Conservation (phyloP, 2,329 filamentous ascomycete species). For the Basipetospora chlamydospora region DNA sequence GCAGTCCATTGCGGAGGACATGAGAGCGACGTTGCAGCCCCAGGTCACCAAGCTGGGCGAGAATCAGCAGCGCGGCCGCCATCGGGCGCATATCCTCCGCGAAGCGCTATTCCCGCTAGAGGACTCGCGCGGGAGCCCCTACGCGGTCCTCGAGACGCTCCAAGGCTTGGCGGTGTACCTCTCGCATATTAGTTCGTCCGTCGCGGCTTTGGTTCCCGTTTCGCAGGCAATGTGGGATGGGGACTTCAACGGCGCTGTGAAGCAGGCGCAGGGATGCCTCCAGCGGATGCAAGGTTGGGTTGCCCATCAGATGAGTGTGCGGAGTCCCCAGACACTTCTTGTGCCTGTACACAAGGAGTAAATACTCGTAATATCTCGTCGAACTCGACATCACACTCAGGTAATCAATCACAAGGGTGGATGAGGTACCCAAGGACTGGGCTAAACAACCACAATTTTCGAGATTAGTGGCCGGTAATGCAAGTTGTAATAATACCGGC, state of each 20-base stretch:
- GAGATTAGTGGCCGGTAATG: too few relatives aligned
- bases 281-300: conserved; percentile 17
- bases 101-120: conserved; percentile 14
- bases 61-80: conserved; percentile 11
- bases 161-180: conserved; percentile 19
- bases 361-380: too few relatives aligned
- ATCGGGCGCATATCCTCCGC: conserved; percentile 11
- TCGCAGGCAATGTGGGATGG: conserved; percentile 20
- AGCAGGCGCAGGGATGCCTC: conserved; percentile 10
- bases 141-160: conserved; percentile 14
- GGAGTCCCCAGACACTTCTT: conserved; percentile 9
- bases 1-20: conserved; percentile 12
- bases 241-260: conserved; percentile 15
- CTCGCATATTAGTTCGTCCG: conserved; percentile 15
- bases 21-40: conserved; percentile 11
- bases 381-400: too few relatives aligned
- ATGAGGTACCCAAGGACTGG: too few relatives aligned
- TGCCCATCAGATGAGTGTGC: background rate
- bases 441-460: too few relatives aligned
- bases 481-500: too few relatives aligned
- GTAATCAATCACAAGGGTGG: too few relatives aligned
- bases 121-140: conserved; percentile 6
- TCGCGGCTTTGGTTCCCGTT: conserved; percentile 16
- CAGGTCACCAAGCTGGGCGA: conserved; percentile 14
- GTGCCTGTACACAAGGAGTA: conserved; percentile 11